These are phyloP conservation scores for Cubamyces sp. DNA, from an alignment of 768 basidiomycete species.

Conservation along the genomic window DNA sequence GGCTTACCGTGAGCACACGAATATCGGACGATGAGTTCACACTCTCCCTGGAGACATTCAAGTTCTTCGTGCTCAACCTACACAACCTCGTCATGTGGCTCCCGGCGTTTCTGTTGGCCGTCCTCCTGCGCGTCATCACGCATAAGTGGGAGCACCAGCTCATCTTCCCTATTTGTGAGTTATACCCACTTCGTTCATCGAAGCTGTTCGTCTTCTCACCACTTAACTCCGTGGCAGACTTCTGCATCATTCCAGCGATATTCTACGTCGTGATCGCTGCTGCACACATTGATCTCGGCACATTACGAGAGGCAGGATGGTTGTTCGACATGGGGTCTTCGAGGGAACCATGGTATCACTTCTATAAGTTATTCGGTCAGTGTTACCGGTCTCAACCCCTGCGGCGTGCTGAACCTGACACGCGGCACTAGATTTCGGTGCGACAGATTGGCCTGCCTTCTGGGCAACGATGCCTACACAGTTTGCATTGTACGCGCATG, in stretches of 20 bases:
- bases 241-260: conserved; percentile 73
- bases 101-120: conserved; percentile 75
- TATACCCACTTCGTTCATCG: neutral
- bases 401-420: neutral
- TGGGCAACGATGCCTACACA: conserved; percentile 92
- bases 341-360: conserved; percentile 75
- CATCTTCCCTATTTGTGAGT: conserved; percentile 85
- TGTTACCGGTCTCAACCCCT: neutral
- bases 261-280: conserved; percentile 84
- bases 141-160: conserved; percentile 83
- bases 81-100: conserved; percentile 79
- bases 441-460: conserved; percentile 66
- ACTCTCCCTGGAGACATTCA: conserved; percentile 65
- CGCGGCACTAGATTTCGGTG: conserved; percentile 55
- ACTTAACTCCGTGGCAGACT: conserved; percentile 53
- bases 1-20: conserved; percentile 83
- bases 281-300: conserved; percentile 59
- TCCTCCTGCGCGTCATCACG: conserved; percentile 80
- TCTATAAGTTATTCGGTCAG: conserved; percentile 80
- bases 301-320: conserved; percentile 75
- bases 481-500: conserved; percentile 73
- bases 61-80: conserved; percentile 64
- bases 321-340: conserved; percentile 73
- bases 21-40: conserved; percentile 79
- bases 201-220: conserved; percentile 18